These are phyloP conservation scores for Zangia roseola DNA, from an alignment of 768 basidiomycete genomes.

Conservation along the genomic window DNA sequence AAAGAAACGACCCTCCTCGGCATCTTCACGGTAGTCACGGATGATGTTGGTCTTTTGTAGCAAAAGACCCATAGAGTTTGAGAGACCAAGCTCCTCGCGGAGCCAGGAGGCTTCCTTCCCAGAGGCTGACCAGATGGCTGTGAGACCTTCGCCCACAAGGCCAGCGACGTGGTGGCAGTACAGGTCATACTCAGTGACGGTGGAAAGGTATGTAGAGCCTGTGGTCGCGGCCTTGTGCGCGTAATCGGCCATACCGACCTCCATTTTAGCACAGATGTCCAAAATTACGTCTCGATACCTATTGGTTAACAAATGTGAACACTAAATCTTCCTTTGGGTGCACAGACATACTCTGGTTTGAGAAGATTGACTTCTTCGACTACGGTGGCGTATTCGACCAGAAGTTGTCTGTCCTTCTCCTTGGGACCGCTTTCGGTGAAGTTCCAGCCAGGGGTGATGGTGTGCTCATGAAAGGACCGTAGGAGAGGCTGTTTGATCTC, in stretches of 20 bases:
- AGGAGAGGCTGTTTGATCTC: conserved; percentile 83
- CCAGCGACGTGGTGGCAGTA: conserved; percentile 99
- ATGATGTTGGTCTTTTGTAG: conserved; percentile 99
- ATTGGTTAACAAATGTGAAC: conserved; percentile 3
- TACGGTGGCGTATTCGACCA: conserved; percentile 80
- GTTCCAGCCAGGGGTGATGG: conserved; percentile 81
- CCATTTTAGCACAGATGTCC: conserved; percentile 86
- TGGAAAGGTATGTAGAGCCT: conserved; percentile 66
- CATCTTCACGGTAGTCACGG: conserved; percentile 91
- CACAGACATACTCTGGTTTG: conserved; percentile 47
- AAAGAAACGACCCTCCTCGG: conserved; percentile 80
- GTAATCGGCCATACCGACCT: conserved; percentile 93
- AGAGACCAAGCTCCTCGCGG: conserved; percentile 77
- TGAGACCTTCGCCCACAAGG: conserved; percentile 94
- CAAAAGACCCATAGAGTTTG: conserved; percentile 92
- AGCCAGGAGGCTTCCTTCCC: conserved; percentile 77
- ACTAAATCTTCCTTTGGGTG: neutral
- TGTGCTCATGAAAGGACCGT: conserved; percentile 76
- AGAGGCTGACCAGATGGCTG: conserved; percentile 82
- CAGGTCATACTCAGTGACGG: conserved; percentile 86
- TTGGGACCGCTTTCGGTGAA: conserved; percentile 79
- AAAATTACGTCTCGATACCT: conserved; percentile 80
- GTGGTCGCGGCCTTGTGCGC: conserved; percentile 78
- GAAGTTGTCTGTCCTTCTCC: conserved; percentile 85
- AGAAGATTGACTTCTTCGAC: conserved; percentile 78